Conservation (phyloP, 805 yeast species). For the Cyberlindnera sargentensis region DNA sequence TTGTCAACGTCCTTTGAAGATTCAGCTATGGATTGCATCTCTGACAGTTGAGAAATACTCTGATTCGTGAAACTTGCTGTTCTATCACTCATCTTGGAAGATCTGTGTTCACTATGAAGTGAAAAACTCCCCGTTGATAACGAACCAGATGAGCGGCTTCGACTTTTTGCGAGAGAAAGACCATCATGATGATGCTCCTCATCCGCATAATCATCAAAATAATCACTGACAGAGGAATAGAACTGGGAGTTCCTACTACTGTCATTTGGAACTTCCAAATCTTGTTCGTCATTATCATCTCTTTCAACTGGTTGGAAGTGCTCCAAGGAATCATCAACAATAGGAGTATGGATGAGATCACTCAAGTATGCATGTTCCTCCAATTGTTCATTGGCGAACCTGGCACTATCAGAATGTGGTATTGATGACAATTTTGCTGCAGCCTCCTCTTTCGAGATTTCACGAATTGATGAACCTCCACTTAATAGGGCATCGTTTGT, state of each 20-base stretch:
- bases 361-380: slow-evolving; percentile 20
- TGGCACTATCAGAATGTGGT: background rate
- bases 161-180: background rate
- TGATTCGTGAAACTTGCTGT: slow-evolving; percentile 19
- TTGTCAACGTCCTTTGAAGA: background rate
- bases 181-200: slow-evolving; percentile 6
- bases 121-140: slow-evolving; percentile 27
- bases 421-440: background rate
- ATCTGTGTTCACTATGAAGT: slow-evolving; percentile 18
- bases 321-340: background rate
- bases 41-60: slow-evolving; percentile 8
- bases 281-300: background rate
- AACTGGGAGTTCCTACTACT: slow-evolving; percentile 18
- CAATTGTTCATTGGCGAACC: slow-evolving; percentile 3
- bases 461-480: slow-evolving; percentile 1
- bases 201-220: slow-evolving; percentile 22
- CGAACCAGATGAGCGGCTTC: slow-evolving; percentile 22
- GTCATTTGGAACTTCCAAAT: background rate
- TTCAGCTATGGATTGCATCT: slow-evolving; percentile 4
- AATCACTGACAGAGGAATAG: slow-evolving; percentile 20
- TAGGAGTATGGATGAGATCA: slow-evolving; percentile 18
- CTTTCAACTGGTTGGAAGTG: background rate
- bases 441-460: slow-evolving; percentile 1
- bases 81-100: slow-evolving; percentile 20
- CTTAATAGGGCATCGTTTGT: slow-evolving; percentile 1